Percentiles rank a stretch among this genome's conserved stretches.
Evolutionary conservation across 345 rosid genomes (phyloP).

Genomic region (Erodium maritimum): DNA sequence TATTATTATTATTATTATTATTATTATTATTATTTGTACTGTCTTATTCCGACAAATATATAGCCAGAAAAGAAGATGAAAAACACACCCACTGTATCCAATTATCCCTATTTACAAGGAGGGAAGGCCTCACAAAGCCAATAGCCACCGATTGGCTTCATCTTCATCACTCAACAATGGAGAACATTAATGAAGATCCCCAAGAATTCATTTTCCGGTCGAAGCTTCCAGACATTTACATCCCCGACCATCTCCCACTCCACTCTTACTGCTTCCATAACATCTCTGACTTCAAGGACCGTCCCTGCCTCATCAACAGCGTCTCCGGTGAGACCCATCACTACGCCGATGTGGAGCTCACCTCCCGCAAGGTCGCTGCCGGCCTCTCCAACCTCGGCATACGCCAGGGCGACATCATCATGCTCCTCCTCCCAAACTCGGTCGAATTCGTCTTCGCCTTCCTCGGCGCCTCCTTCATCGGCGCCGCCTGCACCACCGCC

Average conservation of each 20-base stretch:
- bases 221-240: conserved; percentile 63
- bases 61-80: too few relatives aligned
- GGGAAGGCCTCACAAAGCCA: too few relatives aligned
- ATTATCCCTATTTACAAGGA: too few relatives aligned
- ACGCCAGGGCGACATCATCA: conserved; percentile 48
- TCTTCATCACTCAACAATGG: too few relatives aligned
- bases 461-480: conserved; percentile 59
- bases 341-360: conserved; percentile 56
- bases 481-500: conserved; percentile 62
- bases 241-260: conserved; percentile 55
- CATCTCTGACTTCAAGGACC: conserved; percentile 24
- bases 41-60: too few relatives aligned
- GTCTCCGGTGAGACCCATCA: conserved; percentile 44
- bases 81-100: too few relatives aligned
- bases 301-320: conserved; percentile 69
- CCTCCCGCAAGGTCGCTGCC: conserved; percentile 44
- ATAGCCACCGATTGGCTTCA: too few relatives aligned
- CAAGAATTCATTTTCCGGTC: conserved; percentile 46
- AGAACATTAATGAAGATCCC: conserved; percentile 31
- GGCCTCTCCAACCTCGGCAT: conserved; percentile 48
- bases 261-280: conserved; percentile 57
- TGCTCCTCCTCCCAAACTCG: conserved; percentile 60
- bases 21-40: too few relatives aligned
- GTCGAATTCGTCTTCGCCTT: conserved; percentile 68
- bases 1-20: too few relatives aligned